A percentile compares a stretch with the other conserved stretches of the same genome.
Evolutionary conservation across 768 basidiomycete genomes (phyloP).

Genomic region (Hericium alpestre): DNA sequence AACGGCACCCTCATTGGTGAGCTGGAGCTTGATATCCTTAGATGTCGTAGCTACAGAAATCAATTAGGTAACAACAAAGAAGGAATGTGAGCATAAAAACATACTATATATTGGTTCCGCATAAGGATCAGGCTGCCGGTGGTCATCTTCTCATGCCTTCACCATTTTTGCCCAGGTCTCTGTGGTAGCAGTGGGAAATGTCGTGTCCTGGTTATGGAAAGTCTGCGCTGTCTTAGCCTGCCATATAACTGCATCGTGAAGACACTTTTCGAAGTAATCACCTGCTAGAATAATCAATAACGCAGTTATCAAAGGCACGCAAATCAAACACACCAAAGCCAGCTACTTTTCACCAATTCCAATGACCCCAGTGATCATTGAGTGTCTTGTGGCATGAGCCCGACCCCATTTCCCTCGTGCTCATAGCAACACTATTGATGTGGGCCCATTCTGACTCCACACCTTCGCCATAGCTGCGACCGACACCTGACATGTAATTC

Average conservation of each 20-base stretch:
- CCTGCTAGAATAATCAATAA: neutral
- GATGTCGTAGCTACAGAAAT: constrained; percentile 4
- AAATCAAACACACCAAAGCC: constrained; percentile 12
- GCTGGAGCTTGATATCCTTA: constrained; percentile 4
- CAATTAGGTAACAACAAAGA: neutral
- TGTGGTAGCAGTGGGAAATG: neutral
- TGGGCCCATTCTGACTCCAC: constrained; percentile 15
- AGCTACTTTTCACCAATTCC: constrained; percentile 21
- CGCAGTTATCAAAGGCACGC: neutral
- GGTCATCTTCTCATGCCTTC: constrained; percentile 4
- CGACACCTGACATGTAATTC: constrained; percentile 14
- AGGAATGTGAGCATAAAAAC: neutral
- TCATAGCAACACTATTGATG: constrained; percentile 4
- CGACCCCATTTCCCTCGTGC: constrained; percentile 11
- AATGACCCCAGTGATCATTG: constrained; percentile 17
- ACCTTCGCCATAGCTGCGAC: constrained; percentile 17
- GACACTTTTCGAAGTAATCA: neutral
- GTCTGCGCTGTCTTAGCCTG: neutral
- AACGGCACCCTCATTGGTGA: constrained; percentile 6
- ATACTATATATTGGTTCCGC: constrained; percentile 7
- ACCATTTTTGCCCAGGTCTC: constrained; percentile 3
- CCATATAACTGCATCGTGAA: constrained; percentile 1
- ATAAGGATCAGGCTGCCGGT: constrained; percentile 9
- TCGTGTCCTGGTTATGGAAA: neutral
- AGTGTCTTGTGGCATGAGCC: constrained; percentile 5